Base-by-base conservation (phyloP, 768 basidiomycete genomes). In the Nevesoporus exiguus region DNA sequence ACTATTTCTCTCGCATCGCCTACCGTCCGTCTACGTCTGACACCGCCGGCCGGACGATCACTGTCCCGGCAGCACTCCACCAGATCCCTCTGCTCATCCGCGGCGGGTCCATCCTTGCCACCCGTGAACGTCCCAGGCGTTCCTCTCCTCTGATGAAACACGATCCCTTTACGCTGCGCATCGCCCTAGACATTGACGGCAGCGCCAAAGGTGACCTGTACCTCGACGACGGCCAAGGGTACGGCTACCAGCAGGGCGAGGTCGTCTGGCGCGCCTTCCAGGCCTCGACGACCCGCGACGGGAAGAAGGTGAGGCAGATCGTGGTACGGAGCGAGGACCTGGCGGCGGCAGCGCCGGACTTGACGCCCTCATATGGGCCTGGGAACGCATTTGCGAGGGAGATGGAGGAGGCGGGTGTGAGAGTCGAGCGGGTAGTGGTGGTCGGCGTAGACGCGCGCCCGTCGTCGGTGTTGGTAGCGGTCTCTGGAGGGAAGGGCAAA, bases 151-250 rank as follows among this genome's bases (percentile, higher is more conserved):
- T 95, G 39, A 96, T 97, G 90, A 90, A 86, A 74, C 72, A 77
- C 49, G 97, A 99, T 66, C 97, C 96, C 0, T 92, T 95, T 77
- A 98, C 94, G 0, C 80, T 98, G 36, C 85, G 88, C 51, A 80
- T 96, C 22, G 91, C 93, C 0, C 76, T 96, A 19, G 80, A 80
- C 71, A 81, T 83, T 44, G 64, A 74, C 1, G 71, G 73, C 25
- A 64, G 59, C 29, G 95, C 95, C 0, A 67, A 65, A 2, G 97
- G 97, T 34, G 90, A 95, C 64, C 77, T 99, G 34, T 99, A 98
- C 72, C 81, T 96, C 52, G 97, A 99, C 67, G 97, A 98, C 61
- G 97, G 97, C 14, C 88, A 87, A 48, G 82, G 87, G 0, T 98
- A 84, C 70, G 74, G 78, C 5, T 85, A 94, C 71, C 73, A 80